These are phyloP conservation scores for Monilinia fructigena DNA, from an alignment of 2,329 filamentous ascomycete genomes.

Conservation along the genomic window DNA sequence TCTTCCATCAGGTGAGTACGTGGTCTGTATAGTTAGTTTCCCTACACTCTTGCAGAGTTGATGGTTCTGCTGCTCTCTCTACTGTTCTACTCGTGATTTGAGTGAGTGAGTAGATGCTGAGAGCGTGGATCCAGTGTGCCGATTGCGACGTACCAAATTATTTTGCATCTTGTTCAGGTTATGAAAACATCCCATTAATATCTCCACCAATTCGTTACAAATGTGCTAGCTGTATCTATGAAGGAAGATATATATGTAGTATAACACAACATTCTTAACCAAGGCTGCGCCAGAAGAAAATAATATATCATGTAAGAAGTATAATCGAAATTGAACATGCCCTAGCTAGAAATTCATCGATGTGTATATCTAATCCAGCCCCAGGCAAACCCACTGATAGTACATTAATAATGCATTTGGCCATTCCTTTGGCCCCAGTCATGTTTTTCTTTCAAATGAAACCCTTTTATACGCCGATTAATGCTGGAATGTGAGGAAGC, in stretches of 20 bases:
- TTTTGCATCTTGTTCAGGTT: background rate
- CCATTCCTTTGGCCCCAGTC: conserved; percentile 2
- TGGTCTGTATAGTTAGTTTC: background rate
- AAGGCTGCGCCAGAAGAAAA: background rate
- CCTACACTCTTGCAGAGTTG: background rate
- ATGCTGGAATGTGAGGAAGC: conserved; percentile 18
- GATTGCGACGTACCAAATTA: background rate
- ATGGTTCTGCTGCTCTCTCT: background rate
- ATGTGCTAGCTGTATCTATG: background rate
- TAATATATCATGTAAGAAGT: background rate
- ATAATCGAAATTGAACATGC: background rate
- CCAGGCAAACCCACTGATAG: conserved; percentile 1
- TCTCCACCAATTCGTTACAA: background rate
- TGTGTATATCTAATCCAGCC: background rate
- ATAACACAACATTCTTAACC: background rate
- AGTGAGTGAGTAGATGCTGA: no score
- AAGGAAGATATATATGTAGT: background rate
- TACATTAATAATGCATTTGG: conserved; percentile 12
- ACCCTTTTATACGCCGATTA: conserved; percentile 13
- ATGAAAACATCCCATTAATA: background rate
- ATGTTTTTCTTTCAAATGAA: conserved; percentile 7
- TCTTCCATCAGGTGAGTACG: no score
- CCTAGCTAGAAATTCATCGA: background rate
- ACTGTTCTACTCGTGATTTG: background rate
- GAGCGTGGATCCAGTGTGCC: background rate